Percentiles rank a stretch among this genome's conserved stretches.
These are phyloP conservation scores for Pharus latifolius DNA, from an alignment of 176 grass and related monocot species.

Conservation along the genomic window DNA sequence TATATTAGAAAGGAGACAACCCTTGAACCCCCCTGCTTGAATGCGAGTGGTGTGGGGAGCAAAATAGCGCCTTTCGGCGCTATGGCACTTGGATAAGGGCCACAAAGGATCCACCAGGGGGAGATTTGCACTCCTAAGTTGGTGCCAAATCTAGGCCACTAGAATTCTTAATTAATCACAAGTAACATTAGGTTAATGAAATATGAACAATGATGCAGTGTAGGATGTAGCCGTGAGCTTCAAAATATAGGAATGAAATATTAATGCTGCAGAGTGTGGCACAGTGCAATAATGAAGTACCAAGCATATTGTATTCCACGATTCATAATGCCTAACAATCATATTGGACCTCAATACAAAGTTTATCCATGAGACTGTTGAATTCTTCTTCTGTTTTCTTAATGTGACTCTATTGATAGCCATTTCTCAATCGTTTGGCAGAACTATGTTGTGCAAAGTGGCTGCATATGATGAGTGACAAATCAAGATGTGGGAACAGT, in stretches of 20 bases:
- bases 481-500: slow-evolving; percentile 3
- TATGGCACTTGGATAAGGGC: background rate
- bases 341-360: slow-evolving; percentile 8
- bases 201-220: background rate
- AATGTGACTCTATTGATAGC: background rate
- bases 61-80: background rate
- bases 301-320: background rate
- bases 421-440: background rate
- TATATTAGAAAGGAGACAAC: no score
- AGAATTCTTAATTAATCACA: slow-evolving; percentile 19
- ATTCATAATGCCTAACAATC: background rate
- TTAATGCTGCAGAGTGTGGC: background rate
- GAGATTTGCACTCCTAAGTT: slow-evolving; percentile 6
- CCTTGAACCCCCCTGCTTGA: slow-evolving; percentile 8
- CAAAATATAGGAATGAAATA: background rate
- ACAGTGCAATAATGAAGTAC: background rate
- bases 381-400: background rate
- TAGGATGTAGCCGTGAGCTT: background rate
- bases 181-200: background rate
- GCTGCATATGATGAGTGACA: background rate
- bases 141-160: background rate
- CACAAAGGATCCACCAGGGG: background rate
- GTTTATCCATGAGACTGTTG: background rate
- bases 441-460: background rate
- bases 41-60: slow-evolving; percentile 20